Conservation (phyloP, 2,329 filamentous ascomycete genomes). For the Thelonectria rubi region DNA sequence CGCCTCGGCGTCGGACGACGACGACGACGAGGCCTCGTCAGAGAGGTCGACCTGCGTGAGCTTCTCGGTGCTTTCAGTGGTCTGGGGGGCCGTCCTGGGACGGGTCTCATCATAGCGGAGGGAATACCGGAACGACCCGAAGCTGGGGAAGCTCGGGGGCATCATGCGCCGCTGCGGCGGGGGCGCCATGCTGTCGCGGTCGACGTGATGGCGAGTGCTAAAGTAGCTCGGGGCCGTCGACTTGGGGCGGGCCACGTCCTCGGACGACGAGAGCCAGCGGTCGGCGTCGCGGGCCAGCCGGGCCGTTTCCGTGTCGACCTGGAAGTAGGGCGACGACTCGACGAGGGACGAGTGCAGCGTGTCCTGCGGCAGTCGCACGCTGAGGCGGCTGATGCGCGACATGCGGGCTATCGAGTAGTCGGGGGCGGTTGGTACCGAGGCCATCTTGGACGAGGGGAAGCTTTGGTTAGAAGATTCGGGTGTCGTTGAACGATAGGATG, state of each 20-base stretch:
- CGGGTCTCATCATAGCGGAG: slow-evolving; percentile 35
- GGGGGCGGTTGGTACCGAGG: slow-evolving; percentile 42
- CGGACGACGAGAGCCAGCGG: slow-evolving; percentile 38
- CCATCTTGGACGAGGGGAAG: slow-evolving; percentile 32
- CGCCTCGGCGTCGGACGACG: background rate
- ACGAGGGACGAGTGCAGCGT: slow-evolving; percentile 38
- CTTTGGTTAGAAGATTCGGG: no score
- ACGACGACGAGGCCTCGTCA: no score
- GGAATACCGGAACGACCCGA: slow-evolving; percentile 39
- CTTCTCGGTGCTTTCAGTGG: slow-evolving; percentile 43
- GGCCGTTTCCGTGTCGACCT: slow-evolving; percentile 37
- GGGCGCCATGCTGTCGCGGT: slow-evolving; percentile 29
- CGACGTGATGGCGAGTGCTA: slow-evolving; percentile 31
- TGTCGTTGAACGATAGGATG: no score
- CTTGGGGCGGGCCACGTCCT: slow-evolving; percentile 35
- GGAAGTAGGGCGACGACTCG: slow-evolving; percentile 39
- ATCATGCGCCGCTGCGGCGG: slow-evolving; percentile 12
- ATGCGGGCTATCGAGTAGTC: slow-evolving; percentile 40
- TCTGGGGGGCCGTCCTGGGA: slow-evolving; percentile 29
- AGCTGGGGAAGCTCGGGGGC: slow-evolving; percentile 32
- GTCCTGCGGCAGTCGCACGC: slow-evolving; percentile 39
- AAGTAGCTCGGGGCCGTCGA: slow-evolving; percentile 39
- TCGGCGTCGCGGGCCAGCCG: slow-evolving; percentile 34
- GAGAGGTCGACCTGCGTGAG: slow-evolving; percentile 24
- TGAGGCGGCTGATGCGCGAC: slow-evolving; percentile 31